These are phyloP conservation scores for Clarkia xantiana DNA, from an alignment of 345 rosid genomes.

Conservation along the genomic window DNA sequence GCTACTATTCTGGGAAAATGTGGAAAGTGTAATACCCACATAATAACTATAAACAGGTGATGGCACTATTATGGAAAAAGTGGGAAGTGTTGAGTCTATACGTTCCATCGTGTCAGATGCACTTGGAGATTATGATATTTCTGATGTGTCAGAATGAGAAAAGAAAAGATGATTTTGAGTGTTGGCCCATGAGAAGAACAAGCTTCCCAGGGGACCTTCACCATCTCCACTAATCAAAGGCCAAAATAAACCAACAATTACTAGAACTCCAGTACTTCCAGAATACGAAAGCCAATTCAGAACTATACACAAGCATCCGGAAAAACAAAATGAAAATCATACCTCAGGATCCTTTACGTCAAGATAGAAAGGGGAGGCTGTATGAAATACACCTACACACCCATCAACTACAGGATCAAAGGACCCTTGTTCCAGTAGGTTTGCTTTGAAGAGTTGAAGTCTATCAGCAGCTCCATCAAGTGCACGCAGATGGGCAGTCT, in stretches of 20 bases:
- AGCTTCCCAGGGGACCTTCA: too few species aligned
- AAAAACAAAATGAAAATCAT: background rate
- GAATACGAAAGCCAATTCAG: background rate
- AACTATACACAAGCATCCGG: background rate
- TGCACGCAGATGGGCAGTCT: conserved; percentile 45
- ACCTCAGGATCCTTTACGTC: conserved; percentile 88
- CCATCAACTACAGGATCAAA: conserved; percentile 57
- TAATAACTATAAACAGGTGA: too few species aligned
- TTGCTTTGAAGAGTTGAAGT: conserved; percentile 61
- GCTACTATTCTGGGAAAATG: too few species aligned
- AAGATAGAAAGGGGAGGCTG: conserved; percentile 66
- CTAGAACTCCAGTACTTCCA: background rate
- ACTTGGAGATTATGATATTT: too few species aligned
- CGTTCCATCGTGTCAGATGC: too few species aligned
- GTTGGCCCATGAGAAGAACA: too few species aligned
- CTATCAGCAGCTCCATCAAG: conserved; percentile 73
- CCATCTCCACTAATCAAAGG: background rate
- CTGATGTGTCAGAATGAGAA: too few species aligned
- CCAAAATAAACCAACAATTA: background rate
- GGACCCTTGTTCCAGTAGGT: conserved; percentile 62
- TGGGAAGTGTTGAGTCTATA: too few species aligned
- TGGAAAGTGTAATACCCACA: too few species aligned
- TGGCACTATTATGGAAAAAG: too few species aligned
- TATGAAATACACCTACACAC: conserved; percentile 72
- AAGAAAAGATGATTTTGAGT: too few species aligned